A percentile compares a stretch with the other conserved stretches of the same genome.
Conservation (phyloP, 140 eudicot genomes). For the Cichorium intybus region DNA sequence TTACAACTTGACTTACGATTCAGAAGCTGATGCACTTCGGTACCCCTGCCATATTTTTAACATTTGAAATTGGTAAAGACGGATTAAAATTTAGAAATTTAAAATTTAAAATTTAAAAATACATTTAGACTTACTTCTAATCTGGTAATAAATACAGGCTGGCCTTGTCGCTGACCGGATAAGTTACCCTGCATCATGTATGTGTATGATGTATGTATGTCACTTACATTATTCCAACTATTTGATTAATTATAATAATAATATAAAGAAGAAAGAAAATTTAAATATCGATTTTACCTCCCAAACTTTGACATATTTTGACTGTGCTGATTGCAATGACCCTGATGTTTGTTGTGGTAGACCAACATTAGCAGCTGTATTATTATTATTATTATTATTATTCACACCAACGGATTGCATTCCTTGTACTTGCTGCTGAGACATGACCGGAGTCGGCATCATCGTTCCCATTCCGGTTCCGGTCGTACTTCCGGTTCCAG, state of each 20-base stretch:
- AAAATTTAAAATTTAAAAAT: not conserved
- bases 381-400: constrained; percentile 35
- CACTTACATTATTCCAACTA: constrained; percentile 9
- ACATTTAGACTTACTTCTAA: constrained; percentile 62
- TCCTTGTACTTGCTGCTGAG: constrained; percentile 61
- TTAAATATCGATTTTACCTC: constrained; percentile 54
- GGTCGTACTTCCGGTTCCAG: constrained; percentile 47
- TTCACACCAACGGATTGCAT: constrained; percentile 69
- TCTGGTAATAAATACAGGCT: constrained; percentile 95
- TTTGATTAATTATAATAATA: not conserved
- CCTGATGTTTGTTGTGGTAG: constrained; percentile 60
- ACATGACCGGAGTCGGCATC: constrained; percentile 56
- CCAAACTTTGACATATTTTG: constrained; percentile 96
- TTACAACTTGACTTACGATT: constrained; percentile 57
- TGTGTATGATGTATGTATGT: not conserved
- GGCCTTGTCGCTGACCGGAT: constrained; percentile 99
- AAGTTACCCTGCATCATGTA: constrained; percentile 75
- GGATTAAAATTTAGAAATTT: not conserved
- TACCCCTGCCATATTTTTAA: constrained; percentile 60
- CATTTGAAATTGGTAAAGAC: not conserved
- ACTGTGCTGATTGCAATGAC: constrained; percentile 69
- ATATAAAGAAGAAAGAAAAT: constrained; percentile 2
- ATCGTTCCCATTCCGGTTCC: constrained; percentile 71
- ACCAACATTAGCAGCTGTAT: constrained; percentile 61
- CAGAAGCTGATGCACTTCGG: constrained; percentile 93